Percentiles rank a stretch among this genome's conserved stretches.
phyloP scores from a whole-genome alignment of 345 rosid genomes.

The Capsella bursapastoris region DNA sequence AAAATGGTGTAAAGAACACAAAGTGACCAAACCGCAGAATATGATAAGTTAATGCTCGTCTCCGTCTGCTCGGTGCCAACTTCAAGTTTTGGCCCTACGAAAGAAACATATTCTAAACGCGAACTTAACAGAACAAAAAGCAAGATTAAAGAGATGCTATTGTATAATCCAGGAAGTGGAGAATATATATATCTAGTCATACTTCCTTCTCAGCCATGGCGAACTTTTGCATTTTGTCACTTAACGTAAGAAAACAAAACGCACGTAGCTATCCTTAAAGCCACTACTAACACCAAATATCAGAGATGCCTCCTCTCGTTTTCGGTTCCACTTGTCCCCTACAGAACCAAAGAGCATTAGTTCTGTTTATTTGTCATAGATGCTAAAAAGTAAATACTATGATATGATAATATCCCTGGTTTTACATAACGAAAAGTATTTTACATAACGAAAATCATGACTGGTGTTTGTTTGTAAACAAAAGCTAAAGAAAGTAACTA shows the following conservation, averaged over 20 bases:
- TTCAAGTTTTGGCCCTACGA: constrained; percentile 25
- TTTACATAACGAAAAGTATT: neutral
- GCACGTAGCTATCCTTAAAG: constrained; percentile 29
- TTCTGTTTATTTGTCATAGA: constrained; percentile 27
- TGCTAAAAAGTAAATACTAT: constrained; percentile 5
- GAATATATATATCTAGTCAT: constrained; percentile 17
- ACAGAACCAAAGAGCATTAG: constrained; percentile 3
- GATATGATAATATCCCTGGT: neutral
- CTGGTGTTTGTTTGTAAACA: neutral
- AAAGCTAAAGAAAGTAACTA: neutral
- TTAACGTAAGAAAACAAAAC: constrained; percentile 37
- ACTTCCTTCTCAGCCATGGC: constrained; percentile 32
- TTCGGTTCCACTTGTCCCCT: constrained; percentile 46
- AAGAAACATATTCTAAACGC: constrained; percentile 5
- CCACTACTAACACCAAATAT: constrained; percentile 27
- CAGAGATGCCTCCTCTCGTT: constrained; percentile 41
- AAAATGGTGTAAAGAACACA: constrained; percentile 23
- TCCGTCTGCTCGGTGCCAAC: constrained; percentile 23
- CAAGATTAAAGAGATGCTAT: constrained; percentile 15
- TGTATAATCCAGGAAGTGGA: constrained; percentile 31
- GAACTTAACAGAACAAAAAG: neutral
- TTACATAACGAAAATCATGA: neutral
- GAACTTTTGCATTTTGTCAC: constrained; percentile 25
- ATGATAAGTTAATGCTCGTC: constrained; percentile 47
- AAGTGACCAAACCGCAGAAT: constrained; percentile 10